Evolutionary conservation across 352 stramenopile genomes (phyloP), one percentile per base, ranked within the genome.

Genomic region (Phytophthora idaei): DNA sequence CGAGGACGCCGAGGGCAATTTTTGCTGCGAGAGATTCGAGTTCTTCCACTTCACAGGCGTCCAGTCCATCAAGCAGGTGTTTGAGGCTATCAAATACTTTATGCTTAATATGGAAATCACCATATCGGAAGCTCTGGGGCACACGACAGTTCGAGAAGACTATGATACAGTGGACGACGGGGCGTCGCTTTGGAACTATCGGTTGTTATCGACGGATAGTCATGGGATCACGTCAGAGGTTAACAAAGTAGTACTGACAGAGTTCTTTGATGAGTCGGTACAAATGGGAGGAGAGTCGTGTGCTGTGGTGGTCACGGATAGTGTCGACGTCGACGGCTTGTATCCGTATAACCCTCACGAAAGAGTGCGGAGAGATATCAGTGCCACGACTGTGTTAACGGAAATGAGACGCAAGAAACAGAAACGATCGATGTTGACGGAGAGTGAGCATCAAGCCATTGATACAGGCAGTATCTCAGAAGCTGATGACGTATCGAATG

Each of bases 31-130:
- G 3, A 56, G 65, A 25, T 81, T 72, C 42, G 70, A 85, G 32
- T 52, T 85, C 44, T 67, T 72, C 10, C 76, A 76, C 25, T 87
- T 90, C 53, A 73, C 76, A 10, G 65, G 69, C 9, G 70, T 78
- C 0, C 46, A 64, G 28, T 85, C 73, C 3, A 65, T 87, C 27
- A 73, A 73, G n/a, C 64, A 88, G 36, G 78, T 88, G n/a, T 89
- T 75, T 36, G 80, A 90, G 12, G 67, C 74, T 10, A 58, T 86
- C 7, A 49, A 77, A 9, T 78, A 68, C 14, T 85, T 80, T 64
- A 71, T 79, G 46, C 36, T 76, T 12, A 87, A 84, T 32, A 79
- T 89, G 69, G 78, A 90, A 55, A 89, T 88, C 51, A 79, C 60
- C 4, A 80, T 90, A 17, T 83, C 78, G 2, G 78, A 86, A 52